Conservation (phyloP, 805 yeast genomes). For the Saccharomyces kudriavzevii region DNA sequence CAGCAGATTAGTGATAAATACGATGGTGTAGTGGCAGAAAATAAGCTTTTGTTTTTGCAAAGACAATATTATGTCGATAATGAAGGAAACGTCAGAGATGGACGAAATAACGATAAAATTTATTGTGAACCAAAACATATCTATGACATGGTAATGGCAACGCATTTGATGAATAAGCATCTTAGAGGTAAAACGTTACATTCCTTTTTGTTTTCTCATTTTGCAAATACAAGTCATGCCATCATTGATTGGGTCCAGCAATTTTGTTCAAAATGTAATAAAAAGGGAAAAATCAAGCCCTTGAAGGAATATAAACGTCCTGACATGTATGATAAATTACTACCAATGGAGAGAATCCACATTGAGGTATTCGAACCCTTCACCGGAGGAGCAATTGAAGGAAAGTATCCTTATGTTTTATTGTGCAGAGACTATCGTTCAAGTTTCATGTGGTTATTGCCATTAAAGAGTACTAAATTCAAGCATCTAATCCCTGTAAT, state of each 20-base stretch:
- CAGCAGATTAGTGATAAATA: slow-evolving; percentile 14
- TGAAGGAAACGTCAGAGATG: slow-evolving; percentile 18
- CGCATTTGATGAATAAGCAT: slow-evolving; percentile 29
- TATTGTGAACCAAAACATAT: slow-evolving; percentile 26
- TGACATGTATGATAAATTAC: slow-evolving; percentile 13
- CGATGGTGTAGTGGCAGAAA: slow-evolving; percentile 13
- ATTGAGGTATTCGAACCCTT: slow-evolving; percentile 26
- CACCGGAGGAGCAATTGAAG: slow-evolving; percentile 16
- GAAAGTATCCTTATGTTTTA: slow-evolving; percentile 22
- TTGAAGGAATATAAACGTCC: slow-evolving; percentile 10
- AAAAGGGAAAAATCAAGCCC: slow-evolving; percentile 3
- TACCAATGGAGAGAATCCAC: slow-evolving; percentile 26
- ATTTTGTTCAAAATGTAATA: slow-evolving; percentile 27
- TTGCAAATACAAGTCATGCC: slow-evolving; percentile 23
- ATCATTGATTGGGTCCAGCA: slow-evolving; percentile 12
- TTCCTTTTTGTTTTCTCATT: slow-evolving; percentile 11
- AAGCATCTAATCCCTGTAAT: slow-evolving; percentile 14
- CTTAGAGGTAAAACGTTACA: slow-evolving; percentile 11
- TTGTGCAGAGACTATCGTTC: slow-evolving; percentile 26
- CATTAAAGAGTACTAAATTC: slow-evolving; percentile 20
- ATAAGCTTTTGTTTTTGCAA: slow-evolving; percentile 15
- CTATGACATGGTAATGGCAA: slow-evolving; percentile 23
- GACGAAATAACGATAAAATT: slow-evolving; percentile 15
- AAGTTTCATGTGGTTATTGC: slow-evolving; percentile 26
- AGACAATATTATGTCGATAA: slow-evolving; percentile 19